Evolutionary conservation across 306 rosid genomes (phyloP), one percentile per base, ranked within the genome.

Genomic region (Cucurbita moschata): DNA sequence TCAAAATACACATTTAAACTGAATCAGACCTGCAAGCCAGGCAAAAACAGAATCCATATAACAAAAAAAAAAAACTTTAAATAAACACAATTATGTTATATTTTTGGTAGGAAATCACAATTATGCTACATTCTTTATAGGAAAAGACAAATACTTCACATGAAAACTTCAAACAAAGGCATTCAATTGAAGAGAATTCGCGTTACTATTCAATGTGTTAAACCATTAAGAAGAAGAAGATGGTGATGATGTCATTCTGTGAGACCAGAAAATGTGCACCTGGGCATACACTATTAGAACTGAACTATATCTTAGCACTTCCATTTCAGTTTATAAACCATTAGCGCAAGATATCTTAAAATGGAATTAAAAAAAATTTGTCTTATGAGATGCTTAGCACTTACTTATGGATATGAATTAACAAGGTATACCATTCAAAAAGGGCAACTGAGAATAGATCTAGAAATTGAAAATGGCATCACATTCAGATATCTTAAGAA

Each of bases 1-100:
- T 90, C 91, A 90, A 79, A 84, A 83, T 79, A 82, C 58, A 86
- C 73, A 79, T 15, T 42, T 70, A 78, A 44, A 83, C 63, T 71
- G 71, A 87, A 84, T 89, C 81, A 85, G 82, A 70, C 81, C 85
- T 40, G 74, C 53, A 73, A 21, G 62, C 38, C 56, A 80, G 44
- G 59, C 26, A 81, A 64, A 72, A 72, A 62, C n/a, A 12, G 21
- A 77, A 59, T 15, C 72, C 71, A 62, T 75, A 46, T 75, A 51
- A 40, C 40, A 75, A n/a, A 61, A 7, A 42, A 42, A 42, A 57
- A 70, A 30, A 30, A 30, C 35, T 9, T 39, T 26, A 70, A 49
- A 50, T 6, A 14, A 23, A 26, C 43, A 68, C 43, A 68, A 26
- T 3, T 16, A 42, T 12, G 38, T 47, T 47, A 47, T 47, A 6